Conservation (phyloP, 495 filamentous ascomycete genomes). For the Penicillium robsamsonii region DNA sequence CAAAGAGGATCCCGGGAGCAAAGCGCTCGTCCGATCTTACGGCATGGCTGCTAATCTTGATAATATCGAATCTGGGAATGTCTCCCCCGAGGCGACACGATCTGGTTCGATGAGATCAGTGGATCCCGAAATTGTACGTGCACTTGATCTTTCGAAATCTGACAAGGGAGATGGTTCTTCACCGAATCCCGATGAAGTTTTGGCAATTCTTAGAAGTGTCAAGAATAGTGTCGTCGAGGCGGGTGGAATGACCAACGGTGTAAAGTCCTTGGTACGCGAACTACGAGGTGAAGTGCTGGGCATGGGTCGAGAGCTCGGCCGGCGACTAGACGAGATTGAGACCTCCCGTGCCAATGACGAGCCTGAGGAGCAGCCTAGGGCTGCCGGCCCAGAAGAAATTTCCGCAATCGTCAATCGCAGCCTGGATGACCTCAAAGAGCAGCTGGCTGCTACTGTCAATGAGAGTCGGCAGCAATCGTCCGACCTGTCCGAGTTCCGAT, state of each 20-base stretch:
- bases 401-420: conserved; percentile 74
- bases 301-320: conserved; percentile 84
- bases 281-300: conserved; percentile 88
- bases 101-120: conserved; percentile 26
- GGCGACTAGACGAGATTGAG: conserved; percentile 71
- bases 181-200: conserved; percentile 55
- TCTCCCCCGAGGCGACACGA: conserved; percentile 12
- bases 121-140: conserved; percentile 24
- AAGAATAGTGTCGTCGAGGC: conserved; percentile 84
- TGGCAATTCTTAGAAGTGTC: conserved; percentile 74
- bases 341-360: conserved; percentile 40
- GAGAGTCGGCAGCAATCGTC: conserved; percentile 69
- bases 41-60: conserved; percentile 2
- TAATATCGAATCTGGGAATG: neutral
- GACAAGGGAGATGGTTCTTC: conserved; percentile 30
- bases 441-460: conserved; percentile 71
- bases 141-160: conserved; percentile 24
- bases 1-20: conserved; percentile 60
- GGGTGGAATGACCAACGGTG: conserved; percentile 81
- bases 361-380: conserved; percentile 40
- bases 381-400: conserved; percentile 65
- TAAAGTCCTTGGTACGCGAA: conserved; percentile 85
- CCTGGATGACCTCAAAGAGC: conserved; percentile 73
- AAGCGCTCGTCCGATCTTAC: conserved; percentile 54
- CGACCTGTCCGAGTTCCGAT: conserved; percentile 47